These are phyloP conservation scores for Aspergillus sp. DNA, from an alignment of 2,329 filamentous ascomycete species.

Conservation along the genomic window DNA sequence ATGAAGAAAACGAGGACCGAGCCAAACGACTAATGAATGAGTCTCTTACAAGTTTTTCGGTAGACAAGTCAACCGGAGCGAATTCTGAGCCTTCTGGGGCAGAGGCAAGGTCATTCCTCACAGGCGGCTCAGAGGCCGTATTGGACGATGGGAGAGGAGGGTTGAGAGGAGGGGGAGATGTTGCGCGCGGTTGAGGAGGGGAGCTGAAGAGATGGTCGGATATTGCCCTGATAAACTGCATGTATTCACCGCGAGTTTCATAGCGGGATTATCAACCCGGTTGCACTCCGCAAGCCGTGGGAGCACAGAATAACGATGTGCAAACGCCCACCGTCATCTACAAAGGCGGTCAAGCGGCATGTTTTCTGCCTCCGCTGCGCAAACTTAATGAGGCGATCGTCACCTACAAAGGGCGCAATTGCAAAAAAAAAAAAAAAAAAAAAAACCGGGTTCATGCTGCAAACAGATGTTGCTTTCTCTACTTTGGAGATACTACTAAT, in stretches of 20 bases:
- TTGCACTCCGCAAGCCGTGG: background rate
- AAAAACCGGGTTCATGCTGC: background rate
- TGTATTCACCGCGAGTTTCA: conserved; percentile 19
- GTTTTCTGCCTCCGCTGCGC: conserved; percentile 15
- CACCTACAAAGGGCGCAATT: background rate
- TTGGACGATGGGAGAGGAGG: conserved; percentile 17
- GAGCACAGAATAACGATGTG: background rate
- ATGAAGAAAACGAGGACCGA: background rate
- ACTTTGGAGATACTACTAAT: background rate
- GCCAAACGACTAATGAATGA: background rate
- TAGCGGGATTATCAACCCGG: conserved; percentile 12
- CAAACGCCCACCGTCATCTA: conserved; percentile 8
- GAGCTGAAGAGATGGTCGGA: conserved; percentile 14
- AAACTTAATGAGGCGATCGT: background rate
- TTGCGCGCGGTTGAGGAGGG: conserved; percentile 5
- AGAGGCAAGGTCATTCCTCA: conserved; percentile 19
- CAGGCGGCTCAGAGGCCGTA: conserved; percentile 24
- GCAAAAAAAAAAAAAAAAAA: background rate
- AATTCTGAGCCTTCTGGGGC: conserved; percentile 9
- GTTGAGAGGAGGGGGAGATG: conserved; percentile 1
- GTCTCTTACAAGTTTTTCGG: conserved; percentile 1
- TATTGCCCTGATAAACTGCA: conserved; percentile 21
- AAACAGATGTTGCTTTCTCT: background rate
- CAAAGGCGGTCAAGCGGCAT: conserved; percentile 19
- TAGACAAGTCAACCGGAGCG: background rate